Evolutionary conservation across 1,284 basidiomycete species (phyloP), one percentile per base, ranked within the genome.

Genomic region (Puccinia novopanici): DNA sequence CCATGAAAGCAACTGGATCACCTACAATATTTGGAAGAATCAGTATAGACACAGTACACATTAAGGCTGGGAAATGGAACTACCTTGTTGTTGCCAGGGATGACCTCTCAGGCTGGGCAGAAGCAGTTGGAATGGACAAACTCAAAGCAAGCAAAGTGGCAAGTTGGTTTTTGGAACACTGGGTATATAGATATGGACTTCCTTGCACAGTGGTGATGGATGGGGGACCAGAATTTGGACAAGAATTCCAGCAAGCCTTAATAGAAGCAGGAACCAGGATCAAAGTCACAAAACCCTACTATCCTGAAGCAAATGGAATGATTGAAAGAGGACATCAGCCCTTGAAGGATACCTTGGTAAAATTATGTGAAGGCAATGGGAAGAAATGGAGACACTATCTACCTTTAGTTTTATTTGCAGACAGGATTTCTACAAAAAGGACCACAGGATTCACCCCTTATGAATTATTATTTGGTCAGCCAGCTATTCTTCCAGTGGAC

Each of bases 381-480:
- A 48, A 48, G 42, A 70, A 24, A 27, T 70, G 67, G 67, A 45
- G 48, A 13, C 1, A 24, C 5, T 70, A 70, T 24, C 22, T 70
- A 19, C 67, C 48, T 8, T 45, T 70, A 3, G 40, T 70, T 2
- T 15, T 70, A 2, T 70, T 70, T 70, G 17, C 67, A 12, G 67
- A 70, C n/a, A 42, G 67, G n/a, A 45, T 52, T 45, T 70, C 67
- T 3, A 30, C 42, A 0, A 70, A 70, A 70, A 42, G 67, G 15
- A 70, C 30, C 1, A 70, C 67, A 42, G 67, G 67, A 45, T 70
- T 34, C 19, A 24, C 0, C 4, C 67, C 67, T 37, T 75, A 45
- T 45, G 24, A 75, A 63, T 17, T 75, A 2, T 8, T 61, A 3
- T 75, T 75, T 75, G 73, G 59, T 3, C 57, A 75, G 42, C 37